Evolutionary conservation across 2,329 filamentous ascomycete species (phyloP), one percentile per base, ranked within the genome.

Genomic region (Pleurostoma richardsiae): DNA sequence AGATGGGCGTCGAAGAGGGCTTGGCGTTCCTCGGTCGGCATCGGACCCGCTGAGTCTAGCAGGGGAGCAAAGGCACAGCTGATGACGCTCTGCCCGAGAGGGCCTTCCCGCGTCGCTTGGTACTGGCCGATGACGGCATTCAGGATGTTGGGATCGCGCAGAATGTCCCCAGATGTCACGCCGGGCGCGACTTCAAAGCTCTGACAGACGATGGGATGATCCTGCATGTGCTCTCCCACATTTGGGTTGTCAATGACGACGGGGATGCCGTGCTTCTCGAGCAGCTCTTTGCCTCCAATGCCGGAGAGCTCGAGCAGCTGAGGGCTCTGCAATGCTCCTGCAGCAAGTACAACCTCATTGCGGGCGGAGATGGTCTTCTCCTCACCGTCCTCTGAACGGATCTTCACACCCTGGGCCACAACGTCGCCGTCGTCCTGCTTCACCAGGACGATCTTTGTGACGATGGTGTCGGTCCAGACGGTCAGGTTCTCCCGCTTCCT

Each of bases 191-290:
- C 57, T 48, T 66, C 63, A 61, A 64, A 63, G 1, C 40, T 43
- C 7, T 46, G 41, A 2, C 43, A 42, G 11, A 49, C 41, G 10
- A 44, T 56, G n/a, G 52, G 46, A 40, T 71, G 67, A 46, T 71
- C 68, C 49, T 69, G 67, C 38, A 70, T 63, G 39, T 68, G 63
- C 31, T 61, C 54, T 11, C 68, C 69, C 4, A 72, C 67, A 19
- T 61, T 60, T 10, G 62, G 57, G 27, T 69, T 59, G 31, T 67
- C 58, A 27, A 67, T 53, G 8, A 66, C 49, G 5, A 58, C 54
- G 19, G 59, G 56, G 5, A 72, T 59, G 2, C 62, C 62, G 6
- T 62, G 57, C 26, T 58, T 56, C 27, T 58, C 47, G 3, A 76
- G 64, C 5, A 73, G 53, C n/a, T 62, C 55, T 26, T 60, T 58